Conservation (phyloP, 1,139 yeast species). For the Lodderomyces theae region DNA sequence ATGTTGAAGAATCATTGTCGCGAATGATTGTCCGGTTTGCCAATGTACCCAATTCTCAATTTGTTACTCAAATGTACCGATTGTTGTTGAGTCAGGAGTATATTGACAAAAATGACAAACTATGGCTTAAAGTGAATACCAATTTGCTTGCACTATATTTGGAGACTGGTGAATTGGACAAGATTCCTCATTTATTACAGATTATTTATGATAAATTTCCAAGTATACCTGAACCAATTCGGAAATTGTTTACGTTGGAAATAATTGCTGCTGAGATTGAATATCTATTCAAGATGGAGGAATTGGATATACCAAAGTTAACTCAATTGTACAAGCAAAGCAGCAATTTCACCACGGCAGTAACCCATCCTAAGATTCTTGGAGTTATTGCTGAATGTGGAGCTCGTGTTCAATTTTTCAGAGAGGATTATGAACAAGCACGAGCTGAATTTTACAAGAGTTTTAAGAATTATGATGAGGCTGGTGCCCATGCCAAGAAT, state of each 20-base stretch:
- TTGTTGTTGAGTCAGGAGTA: constrained; percentile 20
- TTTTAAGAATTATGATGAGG: constrained; percentile 76
- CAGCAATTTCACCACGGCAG: constrained; percentile 52
- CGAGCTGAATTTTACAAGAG: constrained; percentile 67
- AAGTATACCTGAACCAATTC: constrained; percentile 41
- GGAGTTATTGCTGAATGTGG: constrained; percentile 77
- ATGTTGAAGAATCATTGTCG: constrained; percentile 61
- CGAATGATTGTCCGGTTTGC: constrained; percentile 52
- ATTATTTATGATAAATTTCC: constrained; percentile 40
- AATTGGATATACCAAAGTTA: constrained; percentile 37
- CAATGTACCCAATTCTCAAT: constrained; percentile 26
- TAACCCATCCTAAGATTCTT: constrained; percentile 70
- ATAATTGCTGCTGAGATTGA: constrained; percentile 66
- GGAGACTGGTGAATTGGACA: constrained; percentile 32
- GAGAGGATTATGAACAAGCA: constrained; percentile 60
- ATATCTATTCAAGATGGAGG: constrained; percentile 32
- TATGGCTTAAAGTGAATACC: constrained; percentile 56
- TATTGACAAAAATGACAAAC: constrained; percentile 45
- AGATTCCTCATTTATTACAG: constrained; percentile 40
- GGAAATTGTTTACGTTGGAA: constrained; percentile 53
- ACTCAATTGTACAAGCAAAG: constrained; percentile 51
- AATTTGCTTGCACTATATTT: constrained; percentile 49
- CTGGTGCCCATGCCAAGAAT: constrained; percentile 60
- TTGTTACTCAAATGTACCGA: constrained; percentile 28
- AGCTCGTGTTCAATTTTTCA: constrained; percentile 63